Evolutionary conservation across 352 stramenopile genomes (phyloP), one percentile per base, ranked within the genome.

Genomic region (Globisporangium middletonii): DNA sequence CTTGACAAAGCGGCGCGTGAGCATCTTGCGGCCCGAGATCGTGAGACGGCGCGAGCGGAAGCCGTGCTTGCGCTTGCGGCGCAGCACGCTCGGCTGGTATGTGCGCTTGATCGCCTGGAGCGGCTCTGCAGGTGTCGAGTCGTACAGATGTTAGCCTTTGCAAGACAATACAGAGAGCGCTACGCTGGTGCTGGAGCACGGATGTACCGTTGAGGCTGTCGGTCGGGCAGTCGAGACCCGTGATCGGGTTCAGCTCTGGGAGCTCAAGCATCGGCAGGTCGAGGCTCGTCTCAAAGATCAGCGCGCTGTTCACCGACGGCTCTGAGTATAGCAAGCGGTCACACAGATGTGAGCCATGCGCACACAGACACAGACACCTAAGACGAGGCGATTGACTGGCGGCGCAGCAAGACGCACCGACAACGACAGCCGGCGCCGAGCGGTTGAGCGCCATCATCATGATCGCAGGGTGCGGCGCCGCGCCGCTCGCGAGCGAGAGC

Each of bases 21-120:
- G 69, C 53, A 83, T 59, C 64, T 91, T 92, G 61, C 84, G 82
- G 51, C 84, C 84, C 44, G 82, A 77, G 53, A 92, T 79, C 51
- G 82, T 86, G 63, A 87, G 63, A 19, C 82, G 79, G 52, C 84
- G 84, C 53, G 82, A 77, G 42, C 81, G 81, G 75, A 94, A 94
- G 57, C 84, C 84, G 63, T 92, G 83, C 68, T 94, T 94, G 53
- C 84, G 76, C 73, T 94, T 94, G 56, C 84, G 84, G 43, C 84
- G 84, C 67, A 94, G 64, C 38, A 92, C 82, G 59, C 84, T 94
- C 45, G 84, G 84, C 68, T 94, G 84, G 68, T 92, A 94, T 57
- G 84, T 94, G 50, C 84, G 80, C 73, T 94, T 94, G 43, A 94
- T 73, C 28, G 82, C 84, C 55, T 79, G 72, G 55, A 92, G 63